Base-by-base conservation (phyloP, 257 asterid genomes). In the Solanum clarkiae region DNA sequence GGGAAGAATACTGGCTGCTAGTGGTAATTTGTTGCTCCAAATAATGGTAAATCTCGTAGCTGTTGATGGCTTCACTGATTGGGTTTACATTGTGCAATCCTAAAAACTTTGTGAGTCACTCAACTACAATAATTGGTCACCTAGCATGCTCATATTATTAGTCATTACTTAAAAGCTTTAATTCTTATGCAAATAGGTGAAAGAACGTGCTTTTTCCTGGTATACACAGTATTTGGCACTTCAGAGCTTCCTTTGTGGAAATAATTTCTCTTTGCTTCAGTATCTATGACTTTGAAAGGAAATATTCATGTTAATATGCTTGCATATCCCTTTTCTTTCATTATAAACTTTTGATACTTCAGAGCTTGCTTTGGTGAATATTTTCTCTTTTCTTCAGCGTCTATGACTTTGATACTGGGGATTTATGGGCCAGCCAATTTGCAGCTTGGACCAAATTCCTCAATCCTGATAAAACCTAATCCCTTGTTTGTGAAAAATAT, bases 381-480 rank as follows among this genome's bases (percentile, higher is more conserved):
- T 32, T 75, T 66, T 86, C 60, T 87, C 86, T 87, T 87, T 88
- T 84, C 57, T 62, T 70, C 94, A 92, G 97, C 86, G 16, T 90
- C 91, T 53, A 75, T 92, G 91, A 85, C 93, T 82, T 84, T 93
- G 94, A 90, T 93, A 18, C 85, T 91, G 84, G 97, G 95, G 81
- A 84, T 94, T 84, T 93, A 93, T 81, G 96, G 94, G 68, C 77
- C 99, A 16, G 91, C 90, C 81, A 88, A 81, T 57, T n/a, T 92
- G 86, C 86, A 86, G 86, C 94, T 95, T 71, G 95, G 98, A 86
- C 98, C 99, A 55, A 89, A 93, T 90, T 71, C 97, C 18, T 95
- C 98, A 15, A 86, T 94, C 74, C 82, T 95, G 91, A 88, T 95
- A 62, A 92, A 91, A 40, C 95, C 95, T 45, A 93, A 84, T 89